Evolutionary conservation across 352 stramenopile species (phyloP).

Genomic region (Thraustochytrium striatum): DNA sequence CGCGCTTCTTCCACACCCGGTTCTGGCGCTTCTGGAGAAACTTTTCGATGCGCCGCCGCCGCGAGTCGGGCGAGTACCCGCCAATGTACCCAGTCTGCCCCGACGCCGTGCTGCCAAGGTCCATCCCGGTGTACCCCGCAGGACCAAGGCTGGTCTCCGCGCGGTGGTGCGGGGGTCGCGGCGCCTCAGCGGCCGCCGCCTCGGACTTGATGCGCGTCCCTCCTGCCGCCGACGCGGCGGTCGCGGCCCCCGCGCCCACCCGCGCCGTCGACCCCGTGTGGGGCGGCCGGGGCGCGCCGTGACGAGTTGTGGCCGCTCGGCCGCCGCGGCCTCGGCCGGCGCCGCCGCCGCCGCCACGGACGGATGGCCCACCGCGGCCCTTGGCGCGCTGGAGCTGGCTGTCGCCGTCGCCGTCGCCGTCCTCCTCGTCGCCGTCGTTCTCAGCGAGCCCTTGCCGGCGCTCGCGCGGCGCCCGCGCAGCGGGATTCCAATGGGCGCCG

Average conservation of each 20-base stretch:
- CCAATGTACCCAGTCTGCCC: conserved; percentile 67
- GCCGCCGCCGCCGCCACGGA: background rate
- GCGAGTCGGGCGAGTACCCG: conserved; percentile 76
- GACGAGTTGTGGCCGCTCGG: background rate
- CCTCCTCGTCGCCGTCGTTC: background rate
- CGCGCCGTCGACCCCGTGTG: conserved; percentile 7
- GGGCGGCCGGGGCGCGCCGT: background rate
- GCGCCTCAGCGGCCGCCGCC: background rate
- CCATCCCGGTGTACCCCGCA: too few relatives aligned
- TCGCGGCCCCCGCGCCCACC: background rate
- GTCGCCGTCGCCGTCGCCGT: background rate
- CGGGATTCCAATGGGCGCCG: background rate
- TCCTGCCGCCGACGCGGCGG: background rate
- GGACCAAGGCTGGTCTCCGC: too few relatives aligned
- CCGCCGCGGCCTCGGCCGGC: background rate
- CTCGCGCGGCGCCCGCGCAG: too few relatives aligned
- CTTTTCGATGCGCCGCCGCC: conserved; percentile 68
- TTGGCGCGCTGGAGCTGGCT: too few relatives aligned
- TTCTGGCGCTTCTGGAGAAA: conserved; percentile 86
- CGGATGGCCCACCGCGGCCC: too few relatives aligned
- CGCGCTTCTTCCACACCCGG: conserved; percentile 91
- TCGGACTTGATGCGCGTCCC: background rate
- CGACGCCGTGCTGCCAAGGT: too few relatives aligned
- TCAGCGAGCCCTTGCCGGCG: background rate
- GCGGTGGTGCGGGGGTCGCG: too few relatives aligned